Conservation (phyloP, 2,329 filamentous ascomycete species). For the Hymenoscyphus infarciens region DNA sequence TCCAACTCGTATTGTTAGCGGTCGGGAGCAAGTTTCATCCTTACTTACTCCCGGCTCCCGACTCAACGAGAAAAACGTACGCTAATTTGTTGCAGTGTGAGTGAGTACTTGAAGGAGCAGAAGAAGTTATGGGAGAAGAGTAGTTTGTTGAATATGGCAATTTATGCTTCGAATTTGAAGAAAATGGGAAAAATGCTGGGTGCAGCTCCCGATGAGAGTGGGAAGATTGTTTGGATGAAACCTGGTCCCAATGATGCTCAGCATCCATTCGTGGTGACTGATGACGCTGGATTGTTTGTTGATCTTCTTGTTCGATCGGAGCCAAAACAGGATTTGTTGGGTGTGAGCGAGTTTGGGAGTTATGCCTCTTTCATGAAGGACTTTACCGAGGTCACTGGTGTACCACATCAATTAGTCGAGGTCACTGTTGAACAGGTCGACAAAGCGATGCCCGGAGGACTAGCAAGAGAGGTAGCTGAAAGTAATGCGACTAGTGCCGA, state of each 20-base stretch:
- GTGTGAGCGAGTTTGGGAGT: constrained; percentile 19
- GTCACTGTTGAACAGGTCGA: constrained; percentile 27
- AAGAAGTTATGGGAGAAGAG: constrained; percentile 33
- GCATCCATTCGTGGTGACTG: constrained; percentile 31
- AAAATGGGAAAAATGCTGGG: constrained; percentile 10
- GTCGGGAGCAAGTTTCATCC: no score
- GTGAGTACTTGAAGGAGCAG: constrained; percentile 30
- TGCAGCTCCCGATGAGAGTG: constrained; percentile 9
- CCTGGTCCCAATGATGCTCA: constrained; percentile 15
- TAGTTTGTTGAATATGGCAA: constrained; percentile 37
- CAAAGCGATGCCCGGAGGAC: constrained; percentile 29
- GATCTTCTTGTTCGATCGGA: constrained; percentile 23
- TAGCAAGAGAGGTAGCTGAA: constrained; percentile 36
- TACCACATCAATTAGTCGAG: constrained; percentile 15
- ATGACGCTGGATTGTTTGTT: constrained; percentile 35
- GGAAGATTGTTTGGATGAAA: constrained; percentile 16
- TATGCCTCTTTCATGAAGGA: constrained; percentile 20
- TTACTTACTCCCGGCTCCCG: no score
- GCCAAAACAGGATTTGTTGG: constrained; percentile 25
- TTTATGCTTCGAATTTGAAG: constrained; percentile 36
- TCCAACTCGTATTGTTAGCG: no score
- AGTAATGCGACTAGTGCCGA: constrained; percentile 36
- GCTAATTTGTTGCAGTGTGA: no score
- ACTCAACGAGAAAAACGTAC: no score
- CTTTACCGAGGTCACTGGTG: constrained; percentile 23